Evolutionary conservation across 139 green algal species (phyloP), one percentile per base, ranked within the genome.

Genomic region (Trebouxia sp.): DNA sequence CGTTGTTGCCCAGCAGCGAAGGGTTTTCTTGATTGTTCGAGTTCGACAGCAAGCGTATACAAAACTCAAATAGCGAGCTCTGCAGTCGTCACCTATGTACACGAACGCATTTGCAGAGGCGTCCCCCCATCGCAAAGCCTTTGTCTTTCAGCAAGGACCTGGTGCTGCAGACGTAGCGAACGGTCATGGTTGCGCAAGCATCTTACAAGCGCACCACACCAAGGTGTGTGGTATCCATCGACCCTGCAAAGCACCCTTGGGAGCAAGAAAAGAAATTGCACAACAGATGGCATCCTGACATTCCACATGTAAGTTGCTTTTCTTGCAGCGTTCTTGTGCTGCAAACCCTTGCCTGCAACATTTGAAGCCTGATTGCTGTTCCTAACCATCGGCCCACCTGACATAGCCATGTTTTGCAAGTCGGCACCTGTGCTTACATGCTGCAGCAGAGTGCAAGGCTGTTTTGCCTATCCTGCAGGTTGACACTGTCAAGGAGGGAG

Each of bases 221-320:
- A 8, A 92, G 80, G 0, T 84, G 84, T 0, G 65, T 93, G 0
- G 87, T 94, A 80, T 84, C 62, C 11, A 87, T 95, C 22, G 91
- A 95, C 76, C 43, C 81, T 8, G 81, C 47, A 7, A 95, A 94
- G 83, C 65, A 72, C 6, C 65, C 91, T 1, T 87, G 75, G 66
- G 91, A 95, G 43, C 91, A 95, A 83, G 62, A 83, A n/a, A 80
- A 75, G 75, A 81, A 85, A n/a, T 83, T 90, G 32, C 91, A 95
- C 83, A 95, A 95, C 86, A 76, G 91, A 55, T 94, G 89, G 91
- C 91, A 94, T 50, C 89, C 89, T 14, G 91, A 95, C 76, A 95
- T 95, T 37, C 91, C 91, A 12, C 53, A 79, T 39, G 86, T 93
- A 74, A 66, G 80, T 42, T 26, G n/a, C 14, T 39, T n/a, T 55